Percentiles rank a stretch among this genome's conserved stretches.
phyloP scores from a whole-genome alignment of 164 flowering plant species.

The Cinnamomum micranthum region DNA sequence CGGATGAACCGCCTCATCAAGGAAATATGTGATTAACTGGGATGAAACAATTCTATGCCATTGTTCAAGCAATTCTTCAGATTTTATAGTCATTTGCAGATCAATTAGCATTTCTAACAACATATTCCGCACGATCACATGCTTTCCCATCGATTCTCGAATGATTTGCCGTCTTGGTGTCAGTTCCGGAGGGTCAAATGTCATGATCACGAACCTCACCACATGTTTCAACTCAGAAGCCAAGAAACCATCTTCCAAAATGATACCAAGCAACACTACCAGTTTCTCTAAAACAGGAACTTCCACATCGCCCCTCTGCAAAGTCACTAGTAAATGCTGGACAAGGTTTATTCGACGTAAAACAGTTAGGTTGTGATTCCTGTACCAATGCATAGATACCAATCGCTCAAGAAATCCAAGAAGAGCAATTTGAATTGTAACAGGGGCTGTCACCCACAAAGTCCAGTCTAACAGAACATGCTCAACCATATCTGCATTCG shows the following conservation, averaged over 20 bases:
- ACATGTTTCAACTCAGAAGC: conserved; percentile 90
- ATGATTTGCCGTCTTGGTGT: conserved; percentile 44
- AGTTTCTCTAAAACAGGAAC: conserved; percentile 93
- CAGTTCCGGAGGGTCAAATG: conserved; percentile 92
- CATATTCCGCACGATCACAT: conserved; percentile 97
- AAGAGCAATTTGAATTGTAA: conserved; percentile 84
- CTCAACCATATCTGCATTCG: conserved; percentile 98
- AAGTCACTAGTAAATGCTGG: conserved; percentile 87
- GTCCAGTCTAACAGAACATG: conserved; percentile 99
- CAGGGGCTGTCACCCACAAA: conserved; percentile 86
- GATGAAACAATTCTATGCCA: conserved; percentile 99
- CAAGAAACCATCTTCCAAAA: conserved; percentile 93
- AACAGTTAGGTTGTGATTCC: conserved; percentile 92
- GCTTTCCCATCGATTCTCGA: conserved; percentile 97
- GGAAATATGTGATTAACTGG: conserved; percentile 86
- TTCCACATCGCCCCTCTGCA: conserved; percentile 99
- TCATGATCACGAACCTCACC: conserved; percentile 94
- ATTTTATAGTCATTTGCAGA: conserved; percentile 80
- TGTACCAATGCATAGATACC: conserved; percentile 98
- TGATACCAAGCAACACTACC: conserved; percentile 90
- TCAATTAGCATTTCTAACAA: conserved; percentile 96
- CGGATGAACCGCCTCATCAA: conserved; percentile 98
- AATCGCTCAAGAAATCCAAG: conserved; percentile 93
- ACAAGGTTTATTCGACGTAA: conserved; percentile 92
- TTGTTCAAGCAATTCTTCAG: conserved; percentile 91